Base-by-base conservation (phyloP, 805 yeast species). In the Spencermartinsiella europaea region DNA sequence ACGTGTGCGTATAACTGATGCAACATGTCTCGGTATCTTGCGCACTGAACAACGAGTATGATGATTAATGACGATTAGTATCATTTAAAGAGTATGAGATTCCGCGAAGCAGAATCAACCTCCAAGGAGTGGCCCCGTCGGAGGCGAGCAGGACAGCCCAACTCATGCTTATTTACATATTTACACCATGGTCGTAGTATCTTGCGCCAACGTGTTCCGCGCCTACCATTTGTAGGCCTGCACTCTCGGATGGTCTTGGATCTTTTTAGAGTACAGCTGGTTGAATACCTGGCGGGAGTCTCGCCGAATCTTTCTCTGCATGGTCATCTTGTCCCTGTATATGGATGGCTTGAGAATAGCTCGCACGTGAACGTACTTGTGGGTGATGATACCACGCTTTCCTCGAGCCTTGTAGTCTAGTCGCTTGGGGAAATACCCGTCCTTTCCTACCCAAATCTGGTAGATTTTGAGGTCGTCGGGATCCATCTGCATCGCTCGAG, bases 381-480 rank as follows among this genome's bases (percentile, higher is more conserved):
- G 93, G 27, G 73, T 75, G 42, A 85, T 75, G 47, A 85, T 67
- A 62, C 98, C 98, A 17, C 77, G 73, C 65, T 96, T 79, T 53
- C 96, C 96, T 70, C 98, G 81, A 53, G 93, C 96, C 70, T 88
- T 89, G 62, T 76, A 74, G 57, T 91, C 96, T 7, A 80, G 66
- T 63, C 93, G 76, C 64, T 79, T 82, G 22, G 62, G 58, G 81
- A 84, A 80, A 43, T 67, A 60, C 17, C 95, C 96, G 65, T 91
- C 98, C 47, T 89, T 81, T 36, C 96, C 97, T 21, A 81, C 81
- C 97, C 97, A 91, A 49, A 89, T 79, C 60, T 85, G 85, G 38
- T 82, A 78, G 47, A 91, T 76, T 58, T 83, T 86, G 37, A 89
- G 64, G 34, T 76, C 76, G 49, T 82, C 76, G 20, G 79, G 75